Evolutionary conservation across 257 asterid species (phyloP), one percentile per base, ranked within the genome.

Genomic region (Orobanche coerulescens): DNA sequence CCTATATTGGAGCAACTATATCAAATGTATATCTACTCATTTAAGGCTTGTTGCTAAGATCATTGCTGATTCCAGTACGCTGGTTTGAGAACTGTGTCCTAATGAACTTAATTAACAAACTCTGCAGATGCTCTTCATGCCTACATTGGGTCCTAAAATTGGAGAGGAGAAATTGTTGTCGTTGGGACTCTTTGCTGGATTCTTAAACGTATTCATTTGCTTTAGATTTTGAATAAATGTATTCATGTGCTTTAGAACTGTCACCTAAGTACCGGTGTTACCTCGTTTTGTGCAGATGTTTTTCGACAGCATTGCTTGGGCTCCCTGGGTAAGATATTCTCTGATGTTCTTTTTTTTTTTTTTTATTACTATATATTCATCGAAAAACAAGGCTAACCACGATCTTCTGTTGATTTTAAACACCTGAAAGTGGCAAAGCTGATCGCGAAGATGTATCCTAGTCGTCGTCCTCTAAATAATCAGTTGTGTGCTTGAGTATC

Each of bases 261-360:
- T n/a, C n/a, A n/a, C n/a, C 9, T 73, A 54, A 69, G 58, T 57
- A 20, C 34, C 56, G 48, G 43, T 40, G 19, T 4, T 73, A n/a
- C n/a, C 55, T 61, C 34, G 40, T 58, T 52, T 54, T 65, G n/a
- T 82, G 88, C 91, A 88, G 96, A 75, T 86, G 84, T 62, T 88
- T 33, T 70, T 88, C 48, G 76, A 83, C 87, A 84, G 96, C 83
- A 75, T 78, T 50, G 95, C 96, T 12, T 88, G 96, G 96, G 74
- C 95, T 5, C 61, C 87, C 16, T 88, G 95, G 96, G 96, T 88
- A 83, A 22, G 61, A 42, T 40, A 50, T 36, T 62, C 36, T 25
- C 40, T 49, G 28, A 40, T 6, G 16, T n/a, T 56, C 11, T 50
- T 33, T 37, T 61, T 10, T 43, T 2, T 30, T 55, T 44, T 14